A percentile compares a stretch with the other conserved stretches of the same genome.
phyloP scores from a whole-genome alignment of 116 monocot genomes.

The Trichopus zeylanicus region DNA sequence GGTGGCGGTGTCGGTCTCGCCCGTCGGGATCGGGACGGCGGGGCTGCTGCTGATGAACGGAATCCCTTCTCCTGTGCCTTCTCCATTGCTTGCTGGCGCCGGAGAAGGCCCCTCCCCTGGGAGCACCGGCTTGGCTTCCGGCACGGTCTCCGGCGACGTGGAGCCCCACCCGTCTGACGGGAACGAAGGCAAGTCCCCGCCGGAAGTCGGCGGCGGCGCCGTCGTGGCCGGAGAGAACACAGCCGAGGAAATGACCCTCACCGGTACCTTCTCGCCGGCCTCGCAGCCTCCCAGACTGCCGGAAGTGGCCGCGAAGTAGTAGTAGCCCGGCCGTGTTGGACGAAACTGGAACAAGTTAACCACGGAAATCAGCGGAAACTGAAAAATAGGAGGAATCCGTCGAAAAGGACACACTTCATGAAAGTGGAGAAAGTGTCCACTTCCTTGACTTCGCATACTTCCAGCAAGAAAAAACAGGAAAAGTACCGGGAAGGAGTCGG shows the following conservation, averaged over 20 bases:
- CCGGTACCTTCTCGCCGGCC: conserved; percentile 7
- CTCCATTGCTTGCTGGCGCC: conserved; percentile 1
- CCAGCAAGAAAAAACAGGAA: background rate
- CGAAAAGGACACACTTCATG: background rate
- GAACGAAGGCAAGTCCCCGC: conserved; percentile 12
- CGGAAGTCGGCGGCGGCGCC: conserved; percentile 36
- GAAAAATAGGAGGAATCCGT: background rate
- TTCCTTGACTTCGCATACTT: conserved; percentile 8
- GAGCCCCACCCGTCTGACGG: conserved; percentile 10
- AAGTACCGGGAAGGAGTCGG: conserved; percentile 2
- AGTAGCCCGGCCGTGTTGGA: conserved; percentile 13
- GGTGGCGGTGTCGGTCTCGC: conserved; percentile 33
- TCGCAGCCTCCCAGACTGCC: conserved; percentile 2
- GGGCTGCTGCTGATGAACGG: conserved; percentile 68
- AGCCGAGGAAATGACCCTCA: conserved; percentile 19
- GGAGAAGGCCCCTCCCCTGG: too few relatives aligned
- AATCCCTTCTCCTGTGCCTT: conserved; percentile 12
- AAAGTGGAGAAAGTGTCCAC: background rate
- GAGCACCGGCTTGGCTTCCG: too few relatives aligned
- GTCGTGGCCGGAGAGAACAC: conserved; percentile 3
- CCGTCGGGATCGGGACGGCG: conserved; percentile 49
- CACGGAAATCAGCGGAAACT: too few relatives aligned
- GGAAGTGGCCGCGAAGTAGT: conserved; percentile 19
- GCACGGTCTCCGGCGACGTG: too few relatives aligned
- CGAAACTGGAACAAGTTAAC: conserved; percentile 20